Conservation (phyloP, 2,329 filamentous ascomycete species). For the Ophiostoma novo-ulmi region DNA sequence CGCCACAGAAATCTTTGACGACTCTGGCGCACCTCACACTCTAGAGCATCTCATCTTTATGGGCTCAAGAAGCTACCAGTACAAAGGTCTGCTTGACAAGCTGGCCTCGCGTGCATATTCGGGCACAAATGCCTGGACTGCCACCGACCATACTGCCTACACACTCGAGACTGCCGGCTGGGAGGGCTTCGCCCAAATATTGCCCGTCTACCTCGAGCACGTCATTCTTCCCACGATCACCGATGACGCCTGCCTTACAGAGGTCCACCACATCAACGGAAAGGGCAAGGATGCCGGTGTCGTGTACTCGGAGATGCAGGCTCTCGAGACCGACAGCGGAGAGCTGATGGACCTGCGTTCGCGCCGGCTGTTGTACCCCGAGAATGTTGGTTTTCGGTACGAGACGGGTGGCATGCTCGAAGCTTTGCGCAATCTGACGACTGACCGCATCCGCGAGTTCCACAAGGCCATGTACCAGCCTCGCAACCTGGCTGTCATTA, state of each 20-base stretch:
- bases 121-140: conserved; percentile 93
- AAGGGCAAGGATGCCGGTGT: conserved; percentile 92
- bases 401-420: conserved; percentile 99
- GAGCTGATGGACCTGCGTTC: conserved; percentile 86
- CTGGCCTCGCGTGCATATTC: conserved; percentile 91
- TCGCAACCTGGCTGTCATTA: conserved; percentile 83
- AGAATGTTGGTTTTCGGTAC: conserved; percentile 87
- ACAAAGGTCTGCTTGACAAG: conserved; percentile 93
- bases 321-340: conserved; percentile 73
- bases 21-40: conserved; percentile 86
- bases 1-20: conserved; percentile 95
- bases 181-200: conserved; percentile 91
- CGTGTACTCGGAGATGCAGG: conserved; percentile 99
- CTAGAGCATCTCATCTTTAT: conserved; percentile 80
- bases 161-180: conserved; percentile 92
- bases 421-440: conserved; percentile 75
- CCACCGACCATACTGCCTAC: conserved; percentile 93
- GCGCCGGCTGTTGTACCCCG: conserved; percentile 75
- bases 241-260: conserved; percentile 87
- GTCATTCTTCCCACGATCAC: conserved; percentile 86
- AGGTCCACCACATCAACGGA: conserved; percentile 93
- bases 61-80: conserved; percentile 88
- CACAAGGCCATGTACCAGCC: conserved; percentile 98
- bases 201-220: conserved; percentile 94
- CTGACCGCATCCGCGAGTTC: conserved; percentile 88